These are phyloP conservation scores for Turnera subulata DNA, from an alignment of 345 rosid genomes.

Conservation along the genomic window DNA sequence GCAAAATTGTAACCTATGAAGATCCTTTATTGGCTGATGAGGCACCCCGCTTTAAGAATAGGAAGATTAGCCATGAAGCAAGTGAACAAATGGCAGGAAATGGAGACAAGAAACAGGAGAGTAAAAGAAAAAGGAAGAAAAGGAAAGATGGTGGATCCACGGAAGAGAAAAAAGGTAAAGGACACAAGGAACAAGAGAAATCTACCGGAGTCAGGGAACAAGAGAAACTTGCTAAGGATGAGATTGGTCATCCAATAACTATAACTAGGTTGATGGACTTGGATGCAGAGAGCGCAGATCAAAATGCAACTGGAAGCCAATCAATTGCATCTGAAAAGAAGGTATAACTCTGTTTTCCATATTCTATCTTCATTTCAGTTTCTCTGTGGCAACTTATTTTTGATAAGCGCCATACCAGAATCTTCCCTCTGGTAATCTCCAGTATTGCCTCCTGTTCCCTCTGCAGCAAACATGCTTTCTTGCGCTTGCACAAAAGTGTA, in stretches of 20 bases:
- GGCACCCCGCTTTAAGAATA: slow-evolving; percentile 13
- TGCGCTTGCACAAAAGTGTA: too few species aligned
- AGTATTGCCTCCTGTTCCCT: too few species aligned
- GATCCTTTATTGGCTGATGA: slow-evolving; percentile 16
- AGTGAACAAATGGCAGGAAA: slow-evolving; percentile 12
- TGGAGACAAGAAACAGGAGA: slow-evolving; percentile 11
- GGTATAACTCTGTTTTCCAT: slow-evolving; percentile 28
- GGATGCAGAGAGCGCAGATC: slow-evolving; percentile 14
- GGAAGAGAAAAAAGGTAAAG: not conserved
- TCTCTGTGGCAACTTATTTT: not conserved
- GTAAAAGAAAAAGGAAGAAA: slow-evolving; percentile 12
- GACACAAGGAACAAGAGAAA: slow-evolving; percentile 15
- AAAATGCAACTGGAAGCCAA: slow-evolving; percentile 18
- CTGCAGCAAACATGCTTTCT: not conserved
- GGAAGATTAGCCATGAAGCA: slow-evolving; percentile 2
- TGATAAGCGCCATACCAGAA: not conserved
- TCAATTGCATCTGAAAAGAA: slow-evolving; percentile 28
- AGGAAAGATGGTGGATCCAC: slow-evolving; percentile 16
- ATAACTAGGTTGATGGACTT: slow-evolving; percentile 4
- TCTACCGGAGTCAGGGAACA: slow-evolving; percentile 11
- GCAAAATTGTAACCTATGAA: slow-evolving; percentile 19
- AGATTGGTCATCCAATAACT: slow-evolving; percentile 13
- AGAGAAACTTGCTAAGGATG: slow-evolving; percentile 5
- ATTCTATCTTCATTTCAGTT: not conserved
- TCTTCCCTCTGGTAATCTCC: not conserved